Percentiles rank a stretch among this genome's conserved stretches.
These are phyloP conservation scores for Chloropicon primus DNA, from an alignment of 139 green algal genomes.

Conservation along the genomic window DNA sequence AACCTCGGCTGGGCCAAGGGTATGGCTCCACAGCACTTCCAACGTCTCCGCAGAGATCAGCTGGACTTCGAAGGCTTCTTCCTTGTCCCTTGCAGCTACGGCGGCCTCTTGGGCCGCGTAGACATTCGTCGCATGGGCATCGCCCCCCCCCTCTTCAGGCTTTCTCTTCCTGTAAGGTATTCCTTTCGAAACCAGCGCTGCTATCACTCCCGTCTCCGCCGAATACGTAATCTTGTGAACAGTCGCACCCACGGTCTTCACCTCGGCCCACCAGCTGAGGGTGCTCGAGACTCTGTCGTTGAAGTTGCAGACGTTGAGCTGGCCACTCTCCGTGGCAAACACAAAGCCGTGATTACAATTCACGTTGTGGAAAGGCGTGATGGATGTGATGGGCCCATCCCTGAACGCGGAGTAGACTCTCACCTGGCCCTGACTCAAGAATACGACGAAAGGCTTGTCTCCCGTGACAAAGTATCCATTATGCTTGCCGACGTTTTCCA, in stretches of 20 bases:
- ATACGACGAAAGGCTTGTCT: neutral
- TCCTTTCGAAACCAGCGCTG: neutral
- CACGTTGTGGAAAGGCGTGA: neutral
- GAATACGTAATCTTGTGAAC: neutral
- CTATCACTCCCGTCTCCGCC: neutral
- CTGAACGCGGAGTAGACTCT: neutral
- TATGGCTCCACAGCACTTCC: neutral
- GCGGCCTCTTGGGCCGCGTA: neutral
- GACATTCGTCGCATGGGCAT: neutral
- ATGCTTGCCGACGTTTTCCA: neutral
- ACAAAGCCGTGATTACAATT: neutral
- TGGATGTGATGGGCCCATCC: neutral
- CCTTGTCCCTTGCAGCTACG: neutral
- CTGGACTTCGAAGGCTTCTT: neutral
- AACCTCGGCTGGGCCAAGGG: neutral
- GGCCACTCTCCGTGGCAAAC: neutral
- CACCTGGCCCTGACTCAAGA: neutral
- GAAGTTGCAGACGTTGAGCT: neutral
- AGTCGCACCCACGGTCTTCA: neutral
- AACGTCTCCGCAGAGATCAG: neutral
- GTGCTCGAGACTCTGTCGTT: neutral
- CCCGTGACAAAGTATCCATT: neutral
- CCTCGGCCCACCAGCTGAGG: neutral
- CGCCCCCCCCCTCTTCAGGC: neutral
- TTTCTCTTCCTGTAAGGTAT: neutral